Base-by-base conservation (phyloP, 106 monocot genomes). In the Dendrobium chrysotoxum region DNA sequence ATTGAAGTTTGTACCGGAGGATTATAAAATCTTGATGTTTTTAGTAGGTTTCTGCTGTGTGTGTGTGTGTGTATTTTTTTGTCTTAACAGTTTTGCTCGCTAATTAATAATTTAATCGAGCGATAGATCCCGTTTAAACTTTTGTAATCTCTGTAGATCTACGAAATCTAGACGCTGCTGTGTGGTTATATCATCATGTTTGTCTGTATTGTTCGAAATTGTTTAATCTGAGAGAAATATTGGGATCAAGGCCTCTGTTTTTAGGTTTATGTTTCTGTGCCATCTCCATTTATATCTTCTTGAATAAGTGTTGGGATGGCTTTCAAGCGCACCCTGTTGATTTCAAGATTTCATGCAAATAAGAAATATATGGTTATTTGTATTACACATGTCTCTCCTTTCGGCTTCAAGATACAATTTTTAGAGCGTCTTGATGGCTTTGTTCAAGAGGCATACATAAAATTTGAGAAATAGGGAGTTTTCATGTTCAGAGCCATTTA, bases 391-490 rank as follows among this genome's bases (percentile, higher is more conserved):
- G 66, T 25, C 66, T 67, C 66, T 67, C 23, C 66, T 67, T 67
- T 67, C 66, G 9, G 66, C 66, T 67, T 67, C 66, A 67, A 67
- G 66, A 28, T 67, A 28, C 25, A 67, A 26, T 30, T 30, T 67
- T 67, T 67, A 67, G 28, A 67, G 23, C 28, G 28, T 67, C 66
- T 67, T 67, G 66, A 28, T 67, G 28, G 66, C 66, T 67, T 67
- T 67, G 66, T 20, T 67, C 66, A 8, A 67, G 28, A 28, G 66
- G 66, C 66, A 26, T 67, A 28, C 12, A 67, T 67, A 67, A 67
- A 57, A 67, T 67, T 67, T 67, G 66, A 67, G 28, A 67, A 67
- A 28, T 30, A 8, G 66, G 23, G 26, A 57, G 26, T 67, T 28
- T 6, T 28, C 25, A 67, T 67, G 28, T 67, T 25, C 66, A 26